Evolutionary conservation across 176 grass and related monocot species (phyloP).

Genomic region (Juncus effusus): DNA sequence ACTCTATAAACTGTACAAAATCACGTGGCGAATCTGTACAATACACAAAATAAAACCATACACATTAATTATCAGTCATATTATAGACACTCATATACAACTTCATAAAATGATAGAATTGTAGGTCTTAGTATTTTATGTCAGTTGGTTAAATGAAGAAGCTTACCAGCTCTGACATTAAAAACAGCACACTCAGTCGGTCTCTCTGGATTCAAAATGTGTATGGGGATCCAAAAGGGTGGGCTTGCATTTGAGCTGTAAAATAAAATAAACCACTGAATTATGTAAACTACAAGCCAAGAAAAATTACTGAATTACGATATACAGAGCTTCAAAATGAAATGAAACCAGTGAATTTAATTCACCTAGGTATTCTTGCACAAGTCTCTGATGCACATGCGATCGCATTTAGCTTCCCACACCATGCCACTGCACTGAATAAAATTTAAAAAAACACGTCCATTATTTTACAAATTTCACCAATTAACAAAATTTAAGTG

Average conservation of each 20-base stretch:
- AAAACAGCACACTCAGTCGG: conserved; percentile 94
- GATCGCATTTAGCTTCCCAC: conserved; percentile 79
- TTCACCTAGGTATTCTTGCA: conserved; percentile 74
- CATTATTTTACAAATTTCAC: neutral
- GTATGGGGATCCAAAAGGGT: conserved; percentile 99
- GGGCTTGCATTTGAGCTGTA: conserved; percentile 78
- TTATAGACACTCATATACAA: neutral
- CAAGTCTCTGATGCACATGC: conserved; percentile 93
- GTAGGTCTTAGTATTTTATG: neutral
- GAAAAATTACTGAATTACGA: neutral
- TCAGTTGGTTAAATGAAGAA: conserved; percentile 17
- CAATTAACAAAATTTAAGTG: neutral
- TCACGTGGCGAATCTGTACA: conserved; percentile 96
- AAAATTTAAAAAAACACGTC: conserved; percentile 4
- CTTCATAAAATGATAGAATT: too few species aligned
- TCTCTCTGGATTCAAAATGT: conserved; percentile 94
- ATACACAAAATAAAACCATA: conserved; percentile 27
- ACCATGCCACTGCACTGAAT: conserved; percentile 82
- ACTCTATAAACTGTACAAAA: conserved; percentile 98
- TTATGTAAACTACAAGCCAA: neutral
- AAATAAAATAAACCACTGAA: conserved; percentile 33
- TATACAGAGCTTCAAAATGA: neutral
- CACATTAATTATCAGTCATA: neutral
- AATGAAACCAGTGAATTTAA: conserved; percentile 3
- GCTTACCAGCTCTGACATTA: conserved; percentile 90